These are phyloP conservation scores for Leccinellum rugosiceps DNA, from an alignment of 768 basidiomycete genomes.

Conservation along the genomic window DNA sequence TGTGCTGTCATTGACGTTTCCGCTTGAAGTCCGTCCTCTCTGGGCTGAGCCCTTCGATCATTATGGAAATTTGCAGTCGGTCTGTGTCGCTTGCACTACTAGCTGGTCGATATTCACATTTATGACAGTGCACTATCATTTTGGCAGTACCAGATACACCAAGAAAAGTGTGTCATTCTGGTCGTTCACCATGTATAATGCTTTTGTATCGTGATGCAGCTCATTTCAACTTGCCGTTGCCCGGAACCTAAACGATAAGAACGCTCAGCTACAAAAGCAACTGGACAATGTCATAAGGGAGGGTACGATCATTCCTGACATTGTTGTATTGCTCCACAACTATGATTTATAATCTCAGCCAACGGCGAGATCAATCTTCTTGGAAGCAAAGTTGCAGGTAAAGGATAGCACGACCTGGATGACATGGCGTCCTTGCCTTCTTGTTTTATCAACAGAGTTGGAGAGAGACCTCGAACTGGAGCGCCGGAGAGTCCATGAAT, in stretches of 20 bases:
- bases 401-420: neutral
- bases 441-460: slow-evolving; percentile 46
- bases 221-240: slow-evolving; percentile 84
- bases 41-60: slow-evolving; percentile 68
- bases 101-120: slow-evolving; percentile 2
- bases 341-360: slow-evolving; percentile 39
- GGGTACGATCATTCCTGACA: slow-evolving; percentile 41
- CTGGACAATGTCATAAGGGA: slow-evolving; percentile 82
- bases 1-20: slow-evolving; percentile 1
- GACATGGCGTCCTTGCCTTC: slow-evolving; percentile 1
- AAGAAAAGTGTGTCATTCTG: slow-evolving; percentile 59
- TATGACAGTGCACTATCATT: slow-evolving; percentile 70
- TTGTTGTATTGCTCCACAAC: neutral
- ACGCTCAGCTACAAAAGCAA: slow-evolving; percentile 79
- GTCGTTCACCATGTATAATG: neutral
- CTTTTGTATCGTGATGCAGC: slow-evolving; percentile 9
- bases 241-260: slow-evolving; percentile 78
- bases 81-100: slow-evolving; percentile 24
- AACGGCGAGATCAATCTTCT: slow-evolving; percentile 74
- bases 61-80: slow-evolving; percentile 83
- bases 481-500: slow-evolving; percentile 65
- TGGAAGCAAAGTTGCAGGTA: slow-evolving; percentile 66
- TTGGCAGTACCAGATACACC: slow-evolving; percentile 89
- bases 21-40: slow-evolving; percentile 72
- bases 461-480: slow-evolving; percentile 81